phyloP scores from a whole-genome alignment of 2,329 filamentous ascomycete species.

The Colletotrichum nymphaeae region DNA sequence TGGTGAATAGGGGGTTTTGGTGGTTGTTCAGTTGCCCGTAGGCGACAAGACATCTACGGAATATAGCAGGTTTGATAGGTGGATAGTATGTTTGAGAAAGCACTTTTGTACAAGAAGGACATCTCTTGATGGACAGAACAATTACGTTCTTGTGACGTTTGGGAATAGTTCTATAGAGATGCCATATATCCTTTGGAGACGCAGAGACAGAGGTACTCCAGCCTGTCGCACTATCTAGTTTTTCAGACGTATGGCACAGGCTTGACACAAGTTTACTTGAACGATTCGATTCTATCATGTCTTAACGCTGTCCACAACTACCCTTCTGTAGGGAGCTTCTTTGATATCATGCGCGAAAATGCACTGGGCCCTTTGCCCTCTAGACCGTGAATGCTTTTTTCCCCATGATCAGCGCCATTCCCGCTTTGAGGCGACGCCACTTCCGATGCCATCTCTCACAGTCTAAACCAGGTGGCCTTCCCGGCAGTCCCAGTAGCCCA shows the following conservation, averaged over 20 bases:
- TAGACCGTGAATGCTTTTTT: background rate
- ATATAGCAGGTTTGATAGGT: background rate
- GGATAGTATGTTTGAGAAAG: background rate
- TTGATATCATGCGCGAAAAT: constrained; percentile 3
- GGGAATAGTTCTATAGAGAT: no score
- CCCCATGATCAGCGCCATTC: constrained; percentile 4
- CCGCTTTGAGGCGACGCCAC: background rate
- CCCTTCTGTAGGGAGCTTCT: constrained; percentile 12
- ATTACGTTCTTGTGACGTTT: no score
- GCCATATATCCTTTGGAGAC: no score
- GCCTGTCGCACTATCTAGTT: no score
- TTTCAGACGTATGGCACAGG: background rate
- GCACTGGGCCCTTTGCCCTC: constrained; percentile 1
- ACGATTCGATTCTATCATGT: constrained; percentile 11
- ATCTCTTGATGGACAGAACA: no score
- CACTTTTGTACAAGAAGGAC: background rate
- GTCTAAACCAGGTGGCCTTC: background rate
- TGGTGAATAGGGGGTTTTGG: background rate
- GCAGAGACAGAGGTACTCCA: background rate
- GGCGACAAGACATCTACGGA: background rate
- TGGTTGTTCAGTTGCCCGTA: background rate
- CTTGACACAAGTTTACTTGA: background rate
- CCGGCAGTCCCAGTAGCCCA: constrained; percentile 9
- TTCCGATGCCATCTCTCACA: background rate
- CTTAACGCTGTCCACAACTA: background rate